Base-by-base conservation (phyloP, 176 grass and related monocot genomes). In the Leersia perrieri region DNA sequence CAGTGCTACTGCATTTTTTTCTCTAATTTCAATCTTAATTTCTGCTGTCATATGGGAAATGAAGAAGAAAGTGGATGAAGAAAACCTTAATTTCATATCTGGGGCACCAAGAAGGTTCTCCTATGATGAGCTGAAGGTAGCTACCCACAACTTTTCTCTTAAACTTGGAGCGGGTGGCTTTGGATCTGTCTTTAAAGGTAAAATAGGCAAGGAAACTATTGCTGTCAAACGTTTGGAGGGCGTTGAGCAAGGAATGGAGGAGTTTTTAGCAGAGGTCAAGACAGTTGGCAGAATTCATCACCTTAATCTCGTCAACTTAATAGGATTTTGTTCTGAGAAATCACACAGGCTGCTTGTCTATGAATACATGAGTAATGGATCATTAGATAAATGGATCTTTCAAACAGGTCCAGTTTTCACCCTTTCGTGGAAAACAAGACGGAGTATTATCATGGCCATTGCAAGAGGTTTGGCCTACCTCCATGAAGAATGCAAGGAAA, bases 101-200 rank as follows among this genome's bases (percentile, higher is more conserved):
- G 85, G 85, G 58, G 11, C 66, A 33, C 85, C 85, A 10, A 63
- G 40, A 64, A 22, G 72, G 34, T 88, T 88, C 51, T 82, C 72
- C 29, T 88, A 64, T 70, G 18, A 78, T 28, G 72, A 88, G 28
- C 36, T 88, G 6, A 75, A 83, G 44, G 51, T 63, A 58, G 81
- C 81, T 64, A 83, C 85, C 33, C 33, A 55, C 14, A 83, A 88
- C 33, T 88, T 88, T 11, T 44, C 18, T 11, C 70, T 75, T 25
- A 83, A 72, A 35, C 74, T 88, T 36, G 85, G 85, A 12, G 61
- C 38, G 44, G 85, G 85, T 38, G 85, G 79, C 3, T 88, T 88
- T 83, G 85, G 85, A 11, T 83, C 79, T 34, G 85, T 88, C 25
- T 88, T 82, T 49, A 71, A 88, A 83, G 85, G 85, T 5, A 68